Conservation (phyloP, 2,329 filamentous ascomycete genomes). For the Diaporthe batatas region DNA sequence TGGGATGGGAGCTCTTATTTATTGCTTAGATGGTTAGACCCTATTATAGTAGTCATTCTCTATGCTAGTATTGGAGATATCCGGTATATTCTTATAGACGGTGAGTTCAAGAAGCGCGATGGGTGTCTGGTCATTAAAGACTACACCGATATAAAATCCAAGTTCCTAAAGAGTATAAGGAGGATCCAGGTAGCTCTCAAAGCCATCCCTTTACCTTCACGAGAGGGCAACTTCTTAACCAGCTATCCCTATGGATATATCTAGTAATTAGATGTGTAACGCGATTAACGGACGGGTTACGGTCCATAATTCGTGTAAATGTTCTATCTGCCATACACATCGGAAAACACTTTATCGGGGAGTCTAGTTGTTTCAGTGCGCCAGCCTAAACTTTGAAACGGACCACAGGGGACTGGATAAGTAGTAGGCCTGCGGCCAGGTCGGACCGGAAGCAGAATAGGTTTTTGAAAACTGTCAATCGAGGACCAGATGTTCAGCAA, state of each 20-base stretch:
- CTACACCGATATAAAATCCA: constrained; percentile 47
- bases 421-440: too few species aligned
- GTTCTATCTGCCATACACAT: background rate
- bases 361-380: too few species aligned
- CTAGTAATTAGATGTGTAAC: background rate
- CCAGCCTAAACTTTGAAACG: too few species aligned
- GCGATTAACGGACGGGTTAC: background rate
- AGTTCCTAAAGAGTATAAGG: constrained; percentile 53
- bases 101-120: constrained; percentile 62
- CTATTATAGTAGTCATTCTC: constrained; percentile 68
- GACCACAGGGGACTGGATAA: too few species aligned
- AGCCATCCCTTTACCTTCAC: constrained; percentile 43
- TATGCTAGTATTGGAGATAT: constrained; percentile 67
- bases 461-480: too few species aligned
- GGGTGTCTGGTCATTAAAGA: constrained; percentile 51
- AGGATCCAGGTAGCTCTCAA: constrained; percentile 49
- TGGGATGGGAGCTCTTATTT: constrained; percentile 63
- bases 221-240: background rate
- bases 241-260: background rate
- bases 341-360: too few species aligned
- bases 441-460: too few species aligned
- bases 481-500: too few species aligned
- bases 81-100: constrained; percentile 63
- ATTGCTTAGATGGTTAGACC: constrained; percentile 67
- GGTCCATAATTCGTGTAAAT: background rate